Evolutionary conservation across 257 asterid species (phyloP).

Genomic region (Scutellaria baicalensis): DNA sequence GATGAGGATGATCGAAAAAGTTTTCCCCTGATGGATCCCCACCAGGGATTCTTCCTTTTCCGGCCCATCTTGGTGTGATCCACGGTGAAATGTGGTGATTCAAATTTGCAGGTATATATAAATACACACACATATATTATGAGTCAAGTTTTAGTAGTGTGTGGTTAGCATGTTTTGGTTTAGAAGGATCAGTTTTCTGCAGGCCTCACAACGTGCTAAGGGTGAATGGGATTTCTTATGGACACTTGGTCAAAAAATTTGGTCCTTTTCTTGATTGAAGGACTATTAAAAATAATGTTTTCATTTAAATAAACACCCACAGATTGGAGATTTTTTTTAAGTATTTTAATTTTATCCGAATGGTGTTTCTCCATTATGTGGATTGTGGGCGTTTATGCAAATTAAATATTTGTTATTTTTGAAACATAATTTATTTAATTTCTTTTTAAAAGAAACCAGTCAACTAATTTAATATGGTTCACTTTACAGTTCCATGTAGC

Average conservation of each 20-base stretch:
- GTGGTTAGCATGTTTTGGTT: constrained; percentile 24
- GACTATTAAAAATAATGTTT: no score
- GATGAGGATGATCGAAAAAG: constrained; percentile 31
- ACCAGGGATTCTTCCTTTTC: constrained; percentile 25
- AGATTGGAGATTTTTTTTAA: no score
- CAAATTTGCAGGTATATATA: background rate
- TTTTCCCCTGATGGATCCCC: constrained; percentile 27
- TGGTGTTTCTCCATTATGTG: no score
- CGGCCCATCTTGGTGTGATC: background rate
- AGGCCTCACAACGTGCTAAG: constrained; percentile 22
- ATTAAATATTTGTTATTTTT: no score
- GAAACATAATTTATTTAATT: no score
- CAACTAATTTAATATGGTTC: no score
- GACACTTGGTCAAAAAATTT: background rate
- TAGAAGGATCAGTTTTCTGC: background rate
- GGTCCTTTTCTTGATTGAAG: background rate
- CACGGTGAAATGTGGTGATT: background rate
- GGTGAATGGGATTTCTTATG: background rate
- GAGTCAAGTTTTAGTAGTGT: background rate
- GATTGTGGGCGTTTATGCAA: no score
- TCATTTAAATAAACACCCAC: background rate
- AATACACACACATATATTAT: no score
- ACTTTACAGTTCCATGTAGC: no score
- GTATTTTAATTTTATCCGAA: no score
- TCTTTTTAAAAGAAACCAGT: no score